Evolutionary conservation across 176 grass and related monocot species (phyloP).

Genomic region (Aegilops tauschii): DNA sequence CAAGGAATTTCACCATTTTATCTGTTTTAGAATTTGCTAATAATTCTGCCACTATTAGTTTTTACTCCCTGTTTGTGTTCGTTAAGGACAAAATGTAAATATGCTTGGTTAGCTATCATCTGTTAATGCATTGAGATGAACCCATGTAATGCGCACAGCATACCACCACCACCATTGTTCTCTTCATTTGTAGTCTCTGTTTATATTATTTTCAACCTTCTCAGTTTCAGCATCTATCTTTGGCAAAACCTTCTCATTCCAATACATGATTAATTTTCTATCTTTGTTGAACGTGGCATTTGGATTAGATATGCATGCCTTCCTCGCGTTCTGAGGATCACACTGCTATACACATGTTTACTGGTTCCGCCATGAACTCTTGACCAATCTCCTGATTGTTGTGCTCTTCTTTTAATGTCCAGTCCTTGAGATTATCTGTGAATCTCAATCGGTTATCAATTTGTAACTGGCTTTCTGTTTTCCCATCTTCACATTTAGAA

Average conservation of each 20-base stretch:
- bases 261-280: not conserved
- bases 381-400: constrained; percentile 2
- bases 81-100: constrained; percentile 2
- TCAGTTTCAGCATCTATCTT: constrained; percentile 22
- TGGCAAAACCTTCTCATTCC: not conserved
- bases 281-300: not conserved
- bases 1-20: constrained; percentile 9
- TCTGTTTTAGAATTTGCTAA: constrained; percentile 2
- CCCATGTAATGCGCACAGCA: not conserved
- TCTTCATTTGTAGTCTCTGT: not conserved
- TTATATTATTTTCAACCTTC: not conserved
- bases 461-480: not conserved
- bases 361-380: constrained; percentile 5
- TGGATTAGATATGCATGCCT: constrained; percentile 1
- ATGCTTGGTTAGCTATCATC: not conserved
- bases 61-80: not conserved
- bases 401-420: not conserved
- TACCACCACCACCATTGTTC: not conserved
- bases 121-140: constrained; percentile 5
- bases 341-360: constrained; percentile 3
- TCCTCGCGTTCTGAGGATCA: not conserved
- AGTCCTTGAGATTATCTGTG: not conserved
- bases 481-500: not conserved
- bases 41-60: not conserved
- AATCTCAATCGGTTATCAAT: not conserved